A percentile compares a stretch with the other conserved stretches of the same genome.
Conservation (phyloP, 2,329 filamentous ascomycete genomes). For the Talaromyces sp. region DNA sequence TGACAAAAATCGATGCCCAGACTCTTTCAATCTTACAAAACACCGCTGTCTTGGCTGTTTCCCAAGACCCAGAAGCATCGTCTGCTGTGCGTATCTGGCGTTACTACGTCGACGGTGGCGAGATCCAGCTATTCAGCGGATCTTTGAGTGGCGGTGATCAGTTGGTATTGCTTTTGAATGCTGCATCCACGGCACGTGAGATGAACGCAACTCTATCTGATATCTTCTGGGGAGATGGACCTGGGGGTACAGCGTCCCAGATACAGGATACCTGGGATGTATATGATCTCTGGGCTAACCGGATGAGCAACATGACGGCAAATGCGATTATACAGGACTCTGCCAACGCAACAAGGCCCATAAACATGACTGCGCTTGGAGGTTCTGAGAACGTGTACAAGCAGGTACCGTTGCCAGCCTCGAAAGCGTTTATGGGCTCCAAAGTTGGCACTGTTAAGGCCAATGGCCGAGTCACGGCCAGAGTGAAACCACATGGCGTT, state of each 20-base stretch:
- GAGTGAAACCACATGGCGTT: constrained; percentile 54
- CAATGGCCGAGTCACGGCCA: constrained; percentile 47
- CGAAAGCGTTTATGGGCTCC: constrained; percentile 47
- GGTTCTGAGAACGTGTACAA: constrained; percentile 53
- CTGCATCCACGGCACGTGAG: constrained; percentile 42
- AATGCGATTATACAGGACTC: constrained; percentile 46
- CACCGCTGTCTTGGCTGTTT: constrained; percentile 54
- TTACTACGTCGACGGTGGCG: constrained; percentile 47
- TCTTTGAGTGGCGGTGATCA: constrained; percentile 50
- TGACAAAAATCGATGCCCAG: constrained; percentile 43
- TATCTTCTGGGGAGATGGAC: constrained; percentile 55
- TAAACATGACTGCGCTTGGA: constrained; percentile 54
- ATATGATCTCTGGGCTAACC: constrained; percentile 58
- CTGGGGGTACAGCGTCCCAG: constrained; percentile 46
- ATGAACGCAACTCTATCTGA: constrained; percentile 57
- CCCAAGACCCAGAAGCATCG: constrained; percentile 49
- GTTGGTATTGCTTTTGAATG: constrained; percentile 56
- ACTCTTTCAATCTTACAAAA: constrained; percentile 52
- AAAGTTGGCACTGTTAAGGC: constrained; percentile 50
- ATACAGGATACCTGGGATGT: constrained; percentile 54
- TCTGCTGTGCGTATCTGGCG: constrained; percentile 51
- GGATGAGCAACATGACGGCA: constrained; percentile 55
- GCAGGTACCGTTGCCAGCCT: constrained; percentile 38
- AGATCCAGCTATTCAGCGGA: constrained; percentile 56
- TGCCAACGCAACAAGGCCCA: constrained; percentile 29